Conservation (phyloP, 2,329 filamentous ascomycete genomes). For the Sporothrix luriei region DNA sequence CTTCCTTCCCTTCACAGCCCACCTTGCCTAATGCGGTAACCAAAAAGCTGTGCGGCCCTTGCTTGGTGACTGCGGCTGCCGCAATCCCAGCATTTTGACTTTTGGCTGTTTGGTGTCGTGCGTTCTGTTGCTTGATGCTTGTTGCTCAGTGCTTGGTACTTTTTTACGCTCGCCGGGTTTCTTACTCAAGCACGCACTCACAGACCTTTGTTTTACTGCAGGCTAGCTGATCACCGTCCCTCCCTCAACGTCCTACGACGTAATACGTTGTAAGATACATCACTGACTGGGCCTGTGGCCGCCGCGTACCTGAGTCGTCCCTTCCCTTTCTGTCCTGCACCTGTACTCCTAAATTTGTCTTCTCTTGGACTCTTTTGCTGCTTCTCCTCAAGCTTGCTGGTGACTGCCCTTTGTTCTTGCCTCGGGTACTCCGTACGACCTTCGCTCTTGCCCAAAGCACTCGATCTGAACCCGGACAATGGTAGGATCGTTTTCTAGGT, state of each 20-base stretch:
- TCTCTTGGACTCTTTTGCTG: neutral
- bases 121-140: neutral
- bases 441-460: conserved; percentile 9
- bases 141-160: neutral
- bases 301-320: conserved; percentile 15
- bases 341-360: conserved; percentile 25
- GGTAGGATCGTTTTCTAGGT: neutral
- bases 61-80: conserved; percentile 28
- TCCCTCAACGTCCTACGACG: conserved; percentile 3
- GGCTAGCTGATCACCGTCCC: conserved; percentile 8
- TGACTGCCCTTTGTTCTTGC: conserved; percentile 20
- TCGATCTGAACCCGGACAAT: conserved; percentile 10
- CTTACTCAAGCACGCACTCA: neutral
- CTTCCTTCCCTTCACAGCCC: conserved; percentile 30
- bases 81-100: conserved; percentile 23
- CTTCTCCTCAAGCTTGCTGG: neutral
- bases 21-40: conserved; percentile 33
- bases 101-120: neutral
- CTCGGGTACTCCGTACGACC: neutral
- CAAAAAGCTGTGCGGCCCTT: conserved; percentile 20
- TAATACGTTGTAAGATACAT: too few species aligned
- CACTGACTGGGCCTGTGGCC: neutral
- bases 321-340: conserved; percentile 17
- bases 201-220: neutral
- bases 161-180: neutral